These are phyloP conservation scores for Nannochloropsis granulata DNA, from an alignment of 108 stramenopile species.

Conservation along the genomic window DNA sequence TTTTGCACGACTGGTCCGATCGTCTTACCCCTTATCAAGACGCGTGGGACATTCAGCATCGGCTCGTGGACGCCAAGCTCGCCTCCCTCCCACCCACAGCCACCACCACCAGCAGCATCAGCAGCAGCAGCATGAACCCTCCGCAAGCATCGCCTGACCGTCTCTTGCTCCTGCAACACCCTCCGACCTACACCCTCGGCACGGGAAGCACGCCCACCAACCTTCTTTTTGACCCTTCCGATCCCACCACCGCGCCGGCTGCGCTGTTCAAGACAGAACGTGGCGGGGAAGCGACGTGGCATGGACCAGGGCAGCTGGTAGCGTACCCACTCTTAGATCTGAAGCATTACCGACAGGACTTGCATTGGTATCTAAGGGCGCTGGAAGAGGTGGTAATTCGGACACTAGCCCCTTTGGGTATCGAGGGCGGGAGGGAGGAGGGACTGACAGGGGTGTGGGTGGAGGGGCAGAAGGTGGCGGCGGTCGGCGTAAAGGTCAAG, in stretches of 20 bases:
- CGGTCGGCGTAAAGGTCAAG: slow-evolving; percentile 63
- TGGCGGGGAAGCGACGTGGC: slow-evolving; percentile 94
- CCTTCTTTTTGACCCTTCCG: slow-evolving; percentile 21
- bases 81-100: not conserved
- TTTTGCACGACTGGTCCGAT: not conserved
- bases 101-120: not conserved
- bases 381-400: slow-evolving; percentile 70
- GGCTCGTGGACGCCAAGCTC: not conserved
- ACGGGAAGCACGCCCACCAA: slow-evolving; percentile 51
- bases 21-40: not conserved
- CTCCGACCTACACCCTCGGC: slow-evolving; percentile 90
- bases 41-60: not conserved
- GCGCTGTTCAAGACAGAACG: slow-evolving; percentile 59
- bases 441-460: slow-evolving; percentile 83
- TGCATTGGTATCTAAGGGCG: slow-evolving; percentile 90
- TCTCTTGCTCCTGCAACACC: slow-evolving; percentile 79
- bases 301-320: slow-evolving; percentile 90
- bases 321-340: slow-evolving; percentile 87
- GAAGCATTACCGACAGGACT: slow-evolving; percentile 66
- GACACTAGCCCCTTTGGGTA: slow-evolving; percentile 16
- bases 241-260: not conserved
- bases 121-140: no score
- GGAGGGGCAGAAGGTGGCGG: slow-evolving; percentile 67
- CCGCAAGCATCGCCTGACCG: slow-evolving; percentile 2
- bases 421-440: slow-evolving; percentile 5